phyloP scores from a whole-genome alignment of 441 rosid species.

The Melastoma candidum region DNA sequence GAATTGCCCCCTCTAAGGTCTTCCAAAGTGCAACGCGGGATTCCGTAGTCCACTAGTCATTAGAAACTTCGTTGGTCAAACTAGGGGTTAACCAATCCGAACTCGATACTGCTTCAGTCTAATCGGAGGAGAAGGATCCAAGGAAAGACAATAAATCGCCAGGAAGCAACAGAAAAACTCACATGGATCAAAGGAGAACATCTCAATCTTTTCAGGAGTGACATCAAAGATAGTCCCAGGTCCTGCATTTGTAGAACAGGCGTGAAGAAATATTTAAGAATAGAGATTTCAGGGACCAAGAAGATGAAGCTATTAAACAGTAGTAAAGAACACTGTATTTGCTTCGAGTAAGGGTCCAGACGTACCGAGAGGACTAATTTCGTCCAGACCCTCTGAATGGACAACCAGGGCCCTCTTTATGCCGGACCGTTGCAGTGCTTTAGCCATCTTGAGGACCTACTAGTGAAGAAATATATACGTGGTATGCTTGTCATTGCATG shows the following conservation, averaged over 20 bases:
- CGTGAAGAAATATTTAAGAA: neutral
- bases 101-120: neutral
- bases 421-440: slow-evolving; percentile 83
- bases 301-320: neutral
- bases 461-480: slow-evolving; percentile 6
- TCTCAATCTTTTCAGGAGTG: slow-evolving; percentile 55
- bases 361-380: slow-evolving; percentile 91
- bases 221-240: slow-evolving; percentile 63
- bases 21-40: slow-evolving; percentile 76
- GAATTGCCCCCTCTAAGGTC: slow-evolving; percentile 78
- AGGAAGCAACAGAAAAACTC: slow-evolving; percentile 14
- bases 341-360: slow-evolving; percentile 6
- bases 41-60: slow-evolving; percentile 73
- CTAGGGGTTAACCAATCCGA: neutral
- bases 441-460: slow-evolving; percentile 88
- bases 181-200: slow-evolving; percentile 85
- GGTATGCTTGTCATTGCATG: neutral
- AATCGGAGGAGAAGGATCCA: neutral
- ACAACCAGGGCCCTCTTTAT: slow-evolving; percentile 88
- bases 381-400: slow-evolving; percentile 93
- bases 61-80: slow-evolving; percentile 9
- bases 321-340: slow-evolving; percentile 3
- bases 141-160: slow-evolving; percentile 1
- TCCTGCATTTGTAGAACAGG: slow-evolving; percentile 29
- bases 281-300: neutral